A percentile compares a stretch with the other conserved stretches of the same genome.
These are phyloP conservation scores for Boletellus dicymbophilus DNA, from an alignment of 1,284 basidiomycete genomes.

Conservation along the genomic window DNA sequence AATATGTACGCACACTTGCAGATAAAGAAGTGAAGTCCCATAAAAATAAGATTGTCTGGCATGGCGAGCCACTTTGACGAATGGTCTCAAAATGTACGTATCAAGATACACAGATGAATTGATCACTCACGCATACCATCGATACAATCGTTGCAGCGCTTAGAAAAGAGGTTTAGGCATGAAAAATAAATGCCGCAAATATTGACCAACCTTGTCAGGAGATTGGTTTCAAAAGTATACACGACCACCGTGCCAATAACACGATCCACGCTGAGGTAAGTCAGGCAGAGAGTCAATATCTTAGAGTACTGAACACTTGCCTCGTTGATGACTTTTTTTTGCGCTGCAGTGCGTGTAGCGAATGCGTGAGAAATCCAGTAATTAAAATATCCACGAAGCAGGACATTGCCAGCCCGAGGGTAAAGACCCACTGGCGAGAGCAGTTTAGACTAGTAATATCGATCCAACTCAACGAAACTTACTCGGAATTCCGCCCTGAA, in stretches of 20 bases:
- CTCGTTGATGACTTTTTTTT: slow-evolving; percentile 34
- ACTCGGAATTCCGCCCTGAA: slow-evolving; percentile 31
- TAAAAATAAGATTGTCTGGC: slow-evolving; percentile 48
- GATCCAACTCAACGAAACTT: neutral
- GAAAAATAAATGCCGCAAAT: neutral
- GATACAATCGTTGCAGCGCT: slow-evolving; percentile 49
- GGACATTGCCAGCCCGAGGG: slow-evolving; percentile 50
- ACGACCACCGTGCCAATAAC: slow-evolving; percentile 50
- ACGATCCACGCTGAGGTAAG: slow-evolving; percentile 42
- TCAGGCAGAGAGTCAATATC: neutral
- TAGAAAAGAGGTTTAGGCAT: neutral
- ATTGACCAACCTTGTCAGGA: slow-evolving; percentile 45
- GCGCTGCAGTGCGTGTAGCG: slow-evolving; percentile 40
- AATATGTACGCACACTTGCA: slow-evolving; percentile 48
- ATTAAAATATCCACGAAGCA: slow-evolving; percentile 50
- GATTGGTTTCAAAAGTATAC: slow-evolving; percentile 55
- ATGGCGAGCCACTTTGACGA: slow-evolving; percentile 47
- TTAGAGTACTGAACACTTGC: neutral
- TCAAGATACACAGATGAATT: neutral
- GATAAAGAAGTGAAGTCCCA: slow-evolving; percentile 53
- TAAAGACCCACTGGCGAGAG: slow-evolving; percentile 48
- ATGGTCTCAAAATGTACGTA: slow-evolving; percentile 22
- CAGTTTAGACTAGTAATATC: neutral
- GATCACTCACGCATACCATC: slow-evolving; percentile 46
- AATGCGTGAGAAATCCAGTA: slow-evolving; percentile 45